Percentiles rank a stretch among this genome's conserved stretches.
Evolutionary conservation across 1,284 basidiomycete genomes (phyloP).

Genomic region (Pyrrhoderma noxium): DNA sequence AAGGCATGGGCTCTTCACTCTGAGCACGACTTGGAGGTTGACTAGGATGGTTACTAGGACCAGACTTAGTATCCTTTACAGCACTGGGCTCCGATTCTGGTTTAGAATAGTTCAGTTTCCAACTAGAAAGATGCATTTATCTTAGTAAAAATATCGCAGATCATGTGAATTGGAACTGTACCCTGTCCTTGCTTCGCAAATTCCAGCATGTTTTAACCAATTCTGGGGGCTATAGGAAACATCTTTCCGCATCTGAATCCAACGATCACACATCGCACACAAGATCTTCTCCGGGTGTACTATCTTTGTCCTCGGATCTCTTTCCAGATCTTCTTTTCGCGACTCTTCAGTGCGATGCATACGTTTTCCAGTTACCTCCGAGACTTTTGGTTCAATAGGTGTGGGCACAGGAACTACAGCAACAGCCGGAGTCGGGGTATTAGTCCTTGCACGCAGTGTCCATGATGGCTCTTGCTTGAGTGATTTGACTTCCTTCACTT

Average conservation of each 20-base stretch:
- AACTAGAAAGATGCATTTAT: too few relatives aligned
- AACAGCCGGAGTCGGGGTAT: not conserved
- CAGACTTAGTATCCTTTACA: not conserved
- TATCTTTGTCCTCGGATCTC: slow-evolving; percentile 16
- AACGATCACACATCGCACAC: slow-evolving; percentile 17
- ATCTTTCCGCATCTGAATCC: slow-evolving; percentile 18
- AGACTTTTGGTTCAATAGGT: not conserved
- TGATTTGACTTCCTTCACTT: not conserved
- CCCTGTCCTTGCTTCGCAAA: slow-evolving; percentile 15
- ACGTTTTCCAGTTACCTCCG: slow-evolving; percentile 8
- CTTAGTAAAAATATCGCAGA: too few relatives aligned
- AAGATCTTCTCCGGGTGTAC: slow-evolving; percentile 18
- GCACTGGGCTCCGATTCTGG: too few relatives aligned
- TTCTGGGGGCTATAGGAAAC: slow-evolving; percentile 18
- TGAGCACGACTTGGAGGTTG: not conserved
- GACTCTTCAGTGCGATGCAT: slow-evolving; percentile 17
- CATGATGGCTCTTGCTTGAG: not conserved
- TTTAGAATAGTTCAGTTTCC: too few relatives aligned
- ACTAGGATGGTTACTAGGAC: not conserved
- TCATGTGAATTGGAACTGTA: not conserved
- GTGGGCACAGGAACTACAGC: not conserved
- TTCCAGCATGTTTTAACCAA: slow-evolving; percentile 18
- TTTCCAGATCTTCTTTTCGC: slow-evolving; percentile 17
- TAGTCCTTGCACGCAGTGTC: slow-evolving; percentile 10
- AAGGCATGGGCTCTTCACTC: slow-evolving; percentile 10